Conservation (phyloP, 2,329 filamentous ascomycete genomes). For the Cryoendolithus antarcticus region DNA sequence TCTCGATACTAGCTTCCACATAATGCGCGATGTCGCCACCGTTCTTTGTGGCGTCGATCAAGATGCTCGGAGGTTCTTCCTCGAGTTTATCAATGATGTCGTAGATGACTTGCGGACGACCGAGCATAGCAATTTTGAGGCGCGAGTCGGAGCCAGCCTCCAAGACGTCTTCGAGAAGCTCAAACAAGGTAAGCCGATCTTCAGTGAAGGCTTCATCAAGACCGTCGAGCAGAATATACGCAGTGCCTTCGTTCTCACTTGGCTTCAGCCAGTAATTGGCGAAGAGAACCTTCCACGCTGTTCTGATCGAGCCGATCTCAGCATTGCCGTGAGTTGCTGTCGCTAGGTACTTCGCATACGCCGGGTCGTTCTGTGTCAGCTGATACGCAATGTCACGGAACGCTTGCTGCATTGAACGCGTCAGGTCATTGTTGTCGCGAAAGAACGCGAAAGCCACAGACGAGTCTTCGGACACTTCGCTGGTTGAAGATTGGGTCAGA, state of each 20-base stretch:
- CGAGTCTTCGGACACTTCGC: conserved; percentile 7
- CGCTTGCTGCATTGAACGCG: conserved; percentile 33
- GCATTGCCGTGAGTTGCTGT: conserved; percentile 25
- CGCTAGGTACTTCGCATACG: conserved; percentile 32
- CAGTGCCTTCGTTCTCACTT: conserved; percentile 18
- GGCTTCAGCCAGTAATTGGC: conserved; percentile 27
- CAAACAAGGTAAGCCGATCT: conserved; percentile 28
- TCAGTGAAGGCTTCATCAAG: conserved; percentile 33
- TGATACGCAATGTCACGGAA: conserved; percentile 37
- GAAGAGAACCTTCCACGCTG: conserved; percentile 33
- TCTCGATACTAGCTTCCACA: conserved; percentile 30
- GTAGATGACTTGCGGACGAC: conserved; percentile 33
- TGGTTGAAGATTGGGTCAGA: conserved; percentile 19
- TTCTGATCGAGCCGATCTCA: conserved; percentile 33
- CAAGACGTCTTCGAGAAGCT: conserved; percentile 22
- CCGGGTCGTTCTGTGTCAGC: conserved; percentile 33
- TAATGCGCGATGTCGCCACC: conserved; percentile 31
- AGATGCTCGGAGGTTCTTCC: conserved; percentile 22
- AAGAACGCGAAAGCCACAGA: conserved; percentile 39
- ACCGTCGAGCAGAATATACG: conserved; percentile 37
- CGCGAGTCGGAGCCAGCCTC: conserved; percentile 9
- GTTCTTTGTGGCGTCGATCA: conserved; percentile 34
- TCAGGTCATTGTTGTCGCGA: conserved; percentile 35
- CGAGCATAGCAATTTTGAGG: conserved; percentile 29
- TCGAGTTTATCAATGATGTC: conserved; percentile 22